Base-by-base conservation (phyloP, 441 rosid species). In the Bruguiera hainesii region DNA sequence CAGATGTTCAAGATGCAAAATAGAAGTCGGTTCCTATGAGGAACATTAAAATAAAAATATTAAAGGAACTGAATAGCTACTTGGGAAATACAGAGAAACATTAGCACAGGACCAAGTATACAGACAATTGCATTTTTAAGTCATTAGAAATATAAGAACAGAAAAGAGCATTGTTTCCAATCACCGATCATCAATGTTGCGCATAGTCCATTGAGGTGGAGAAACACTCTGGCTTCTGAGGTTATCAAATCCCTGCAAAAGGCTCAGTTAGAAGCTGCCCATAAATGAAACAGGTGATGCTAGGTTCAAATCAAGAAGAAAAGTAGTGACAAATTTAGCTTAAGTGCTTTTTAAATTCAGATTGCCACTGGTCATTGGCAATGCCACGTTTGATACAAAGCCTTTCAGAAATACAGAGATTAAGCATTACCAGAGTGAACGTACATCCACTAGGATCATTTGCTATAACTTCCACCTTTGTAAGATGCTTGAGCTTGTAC, bases 121-220 rank as follows among this genome's bases (percentile, higher is more conserved):
- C 59, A 30, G 25, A 16, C 21, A 65, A 62, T 33, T 26, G 18
- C 30, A 25, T 39, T 37, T 37, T 29, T 29, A 66, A 56, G 31
- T 28, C 30, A 9, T 11, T 13, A 55, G 6, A 11, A 23, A 55
- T 23, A 53, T 20, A 20, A 23, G 28, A 53, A 15, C 28, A 55
- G 29, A 23, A 55, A 55, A 23, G 2, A 21, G 21, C 48, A 23
- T 60, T 20, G 10, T 53, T 56, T 23, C 26, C 31, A 18, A 55
- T 73, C 74, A 96, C 99, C 99, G 87, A 77, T 96, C 99, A 84
- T 96, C 96, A 67, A 85, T 78, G 60, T 93, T 96, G 65, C 96
- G 97, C 99, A 95, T 89, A 57, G 99, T 95, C 99, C 99, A 95
- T 66, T 95, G 99, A 35, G 98, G 96, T 46, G 98, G 97, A 77